A percentile compares a stretch with the other conserved stretches of the same genome.
Conservation (phyloP, 176 grass and related monocot species). For the Hordeum vulgare region DNA sequence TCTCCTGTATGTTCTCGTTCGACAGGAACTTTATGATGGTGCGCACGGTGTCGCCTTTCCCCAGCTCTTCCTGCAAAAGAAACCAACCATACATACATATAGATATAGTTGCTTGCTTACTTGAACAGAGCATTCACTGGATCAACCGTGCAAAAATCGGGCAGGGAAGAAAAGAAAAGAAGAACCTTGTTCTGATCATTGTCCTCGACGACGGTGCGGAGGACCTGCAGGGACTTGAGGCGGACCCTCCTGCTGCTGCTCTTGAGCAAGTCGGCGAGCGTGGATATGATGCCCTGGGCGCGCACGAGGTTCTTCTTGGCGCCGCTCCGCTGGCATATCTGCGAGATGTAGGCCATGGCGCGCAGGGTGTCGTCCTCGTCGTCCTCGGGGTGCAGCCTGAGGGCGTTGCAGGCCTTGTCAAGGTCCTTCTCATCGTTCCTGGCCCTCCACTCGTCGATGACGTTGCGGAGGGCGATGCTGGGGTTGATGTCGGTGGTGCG, state of each 20-base stretch:
- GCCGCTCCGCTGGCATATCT: constrained; percentile 27
- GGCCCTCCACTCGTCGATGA: constrained; percentile 72
- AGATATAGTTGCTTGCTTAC: background rate
- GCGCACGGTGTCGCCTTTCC: constrained; percentile 63
- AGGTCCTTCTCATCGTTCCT: constrained; percentile 70
- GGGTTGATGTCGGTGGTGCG: constrained; percentile 43
- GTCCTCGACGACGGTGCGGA: constrained; percentile 35
- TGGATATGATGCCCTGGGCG: constrained; percentile 29
- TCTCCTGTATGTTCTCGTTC: constrained; percentile 60
- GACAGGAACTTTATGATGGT: constrained; percentile 72
- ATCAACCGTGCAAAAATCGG: background rate
- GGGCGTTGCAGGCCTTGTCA: constrained; percentile 32
- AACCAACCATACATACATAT: background rate
- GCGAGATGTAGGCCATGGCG: constrained; percentile 30
- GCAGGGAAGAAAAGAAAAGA: background rate
- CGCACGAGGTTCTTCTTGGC: constrained; percentile 43
- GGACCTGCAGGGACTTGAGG: constrained; percentile 42
- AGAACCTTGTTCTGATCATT: constrained; percentile 49
- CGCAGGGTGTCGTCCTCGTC: constrained; percentile 20
- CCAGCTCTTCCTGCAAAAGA: constrained; percentile 41
- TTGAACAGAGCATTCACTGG: background rate
- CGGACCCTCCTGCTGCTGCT: constrained; percentile 55
- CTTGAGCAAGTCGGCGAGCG: constrained; percentile 36
- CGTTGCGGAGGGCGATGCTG: constrained; percentile 64
- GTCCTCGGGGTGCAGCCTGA: background rate